Percentiles rank a stretch among this genome's conserved stretches.
These are phyloP conservation scores for Metarhizium anisopliae DNA, from an alignment of 2,329 filamentous ascomycete species.

Conservation along the genomic window DNA sequence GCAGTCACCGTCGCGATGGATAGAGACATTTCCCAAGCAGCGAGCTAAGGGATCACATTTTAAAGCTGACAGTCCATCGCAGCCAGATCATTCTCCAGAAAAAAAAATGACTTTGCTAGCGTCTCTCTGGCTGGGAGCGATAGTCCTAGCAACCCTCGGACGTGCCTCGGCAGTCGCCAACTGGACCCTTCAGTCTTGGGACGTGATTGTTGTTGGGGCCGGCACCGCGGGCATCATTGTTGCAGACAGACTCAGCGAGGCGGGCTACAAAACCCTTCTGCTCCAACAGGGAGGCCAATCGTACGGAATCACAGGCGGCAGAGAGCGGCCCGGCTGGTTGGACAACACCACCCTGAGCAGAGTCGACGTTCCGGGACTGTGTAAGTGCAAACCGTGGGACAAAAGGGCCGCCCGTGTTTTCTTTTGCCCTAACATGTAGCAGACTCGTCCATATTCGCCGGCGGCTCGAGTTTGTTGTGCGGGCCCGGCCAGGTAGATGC, in stretches of 20 bases:
- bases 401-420: neutral
- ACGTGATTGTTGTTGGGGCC: constrained; percentile 35
- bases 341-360: constrained; percentile 36
- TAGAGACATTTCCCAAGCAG: no score
- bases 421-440: neutral
- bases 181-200: constrained; percentile 12
- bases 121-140: no score
- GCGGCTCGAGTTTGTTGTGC: constrained; percentile 31
- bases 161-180: neutral
- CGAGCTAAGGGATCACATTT: no score
- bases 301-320: constrained; percentile 38
- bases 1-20: no score
- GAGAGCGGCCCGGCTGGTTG: constrained; percentile 38
- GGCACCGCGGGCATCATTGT: constrained; percentile 44
- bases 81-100: no score
- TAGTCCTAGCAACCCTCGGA: no score
- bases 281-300: constrained; percentile 42
- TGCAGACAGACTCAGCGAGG: constrained; percentile 40
- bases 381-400: constrained; percentile 15
- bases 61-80: no score
- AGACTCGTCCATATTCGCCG: constrained; percentile 40
- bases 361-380: constrained; percentile 44
- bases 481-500: constrained; percentile 26
- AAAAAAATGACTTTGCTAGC: no score
- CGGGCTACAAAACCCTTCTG: constrained; percentile 40